Conservation (phyloP, 2,329 filamentous ascomycete species). For the Tolypocladium nubicola region DNA sequence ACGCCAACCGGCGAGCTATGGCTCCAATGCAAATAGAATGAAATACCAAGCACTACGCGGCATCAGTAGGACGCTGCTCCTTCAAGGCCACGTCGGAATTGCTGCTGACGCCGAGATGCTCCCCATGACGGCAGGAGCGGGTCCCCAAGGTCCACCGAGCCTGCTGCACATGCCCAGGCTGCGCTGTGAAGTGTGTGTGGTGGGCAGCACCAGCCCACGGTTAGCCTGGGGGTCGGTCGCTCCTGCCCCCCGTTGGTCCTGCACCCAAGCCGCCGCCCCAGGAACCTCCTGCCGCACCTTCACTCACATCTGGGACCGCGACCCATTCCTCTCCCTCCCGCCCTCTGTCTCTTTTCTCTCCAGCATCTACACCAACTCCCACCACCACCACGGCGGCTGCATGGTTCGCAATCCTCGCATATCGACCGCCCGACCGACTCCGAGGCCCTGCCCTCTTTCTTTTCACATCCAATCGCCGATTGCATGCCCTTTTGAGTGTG, state of each 20-base stretch:
- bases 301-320: conserved; percentile 12
- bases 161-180: conserved; percentile 5
- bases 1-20: neutral
- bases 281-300: conserved; percentile 13
- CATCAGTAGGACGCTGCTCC: neutral
- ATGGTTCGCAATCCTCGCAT: conserved; percentile 5
- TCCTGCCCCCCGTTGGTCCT: neutral
- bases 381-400: conserved; percentile 6
- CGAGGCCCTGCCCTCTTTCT: neutral
- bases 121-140: conserved; percentile 6
- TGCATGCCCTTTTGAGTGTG: conserved; percentile 1
- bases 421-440: conserved; percentile 1
- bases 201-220: neutral
- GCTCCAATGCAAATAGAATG: neutral
- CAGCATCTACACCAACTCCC: conserved; percentile 12
- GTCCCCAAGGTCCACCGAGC: conserved; percentile 15
- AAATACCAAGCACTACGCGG: no score
- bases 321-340: conserved; percentile 13
- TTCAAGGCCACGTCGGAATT: neutral
- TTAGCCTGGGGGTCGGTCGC: neutral
- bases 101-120: neutral
- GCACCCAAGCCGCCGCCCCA: neutral
- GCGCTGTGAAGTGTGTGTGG: neutral
- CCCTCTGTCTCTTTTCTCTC: conserved; percentile 9
- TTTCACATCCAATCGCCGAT: conserved; percentile 1